These are phyloP conservation scores for Kazachstania kunashirensis DNA, from an alignment of 805 yeast genomes.

Conservation along the genomic window DNA sequence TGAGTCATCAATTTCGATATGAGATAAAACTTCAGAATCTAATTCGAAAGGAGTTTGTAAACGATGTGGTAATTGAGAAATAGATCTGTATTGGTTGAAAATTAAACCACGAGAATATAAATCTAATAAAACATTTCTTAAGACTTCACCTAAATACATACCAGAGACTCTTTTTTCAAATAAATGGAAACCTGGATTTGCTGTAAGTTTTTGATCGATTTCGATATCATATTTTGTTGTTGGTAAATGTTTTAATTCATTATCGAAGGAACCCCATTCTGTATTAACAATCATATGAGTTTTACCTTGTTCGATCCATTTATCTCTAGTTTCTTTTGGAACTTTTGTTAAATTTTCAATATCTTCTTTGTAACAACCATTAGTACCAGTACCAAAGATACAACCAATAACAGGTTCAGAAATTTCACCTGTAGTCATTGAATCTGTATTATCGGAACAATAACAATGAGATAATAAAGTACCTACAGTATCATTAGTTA, in stretches of 20 bases:
- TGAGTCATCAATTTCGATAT: conserved; percentile 76
- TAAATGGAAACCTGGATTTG: conserved; percentile 81
- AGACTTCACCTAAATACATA: conserved; percentile 83
- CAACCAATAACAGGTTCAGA: conserved; percentile 79
- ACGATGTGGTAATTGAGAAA: conserved; percentile 42
- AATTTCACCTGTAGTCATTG: conserved; percentile 45
- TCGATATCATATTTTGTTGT: conserved; percentile 63
- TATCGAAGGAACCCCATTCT: conserved; percentile 98
- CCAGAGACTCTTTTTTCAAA: conserved; percentile 90
- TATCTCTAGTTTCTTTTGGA: conserved; percentile 35
- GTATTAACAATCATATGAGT: conserved; percentile 82
- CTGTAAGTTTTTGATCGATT: conserved; percentile 56
- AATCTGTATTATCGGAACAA: conserved; percentile 41
- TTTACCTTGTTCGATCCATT: conserved; percentile 35
- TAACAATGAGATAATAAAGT: conserved; percentile 84
- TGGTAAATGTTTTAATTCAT: conserved; percentile 66
- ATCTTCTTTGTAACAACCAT: conserved; percentile 86
- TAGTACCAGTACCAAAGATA: conserved; percentile 95
- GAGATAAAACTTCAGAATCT: conserved; percentile 72
- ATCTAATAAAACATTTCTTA: conserved; percentile 65
- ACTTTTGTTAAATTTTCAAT: conserved; percentile 65
- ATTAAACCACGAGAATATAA: conserved; percentile 49
- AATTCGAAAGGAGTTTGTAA: conserved; percentile 67
- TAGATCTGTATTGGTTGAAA: conserved; percentile 42
- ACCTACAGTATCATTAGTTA: conserved; percentile 95